Evolutionary conservation across 2,329 filamentous ascomycete genomes (phyloP).

Genomic region (Aspergillus sp.): DNA sequence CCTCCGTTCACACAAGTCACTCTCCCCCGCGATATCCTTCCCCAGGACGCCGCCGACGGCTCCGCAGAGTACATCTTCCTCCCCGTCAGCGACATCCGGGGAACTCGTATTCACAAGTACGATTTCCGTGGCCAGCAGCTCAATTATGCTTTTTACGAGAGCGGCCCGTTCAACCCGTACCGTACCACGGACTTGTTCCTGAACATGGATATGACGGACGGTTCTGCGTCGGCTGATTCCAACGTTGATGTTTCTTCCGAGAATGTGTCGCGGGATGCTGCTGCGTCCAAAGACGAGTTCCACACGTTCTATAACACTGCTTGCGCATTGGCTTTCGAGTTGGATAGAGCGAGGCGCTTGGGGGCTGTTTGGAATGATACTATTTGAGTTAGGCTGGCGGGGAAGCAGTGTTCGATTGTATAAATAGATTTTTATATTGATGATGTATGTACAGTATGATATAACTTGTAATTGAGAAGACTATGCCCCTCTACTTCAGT

Average conservation of each 20-base stretch:
- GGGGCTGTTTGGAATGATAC: not conserved
- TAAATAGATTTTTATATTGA: slow-evolving; percentile 5
- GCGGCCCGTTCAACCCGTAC: slow-evolving; percentile 34
- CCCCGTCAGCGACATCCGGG: slow-evolving; percentile 31
- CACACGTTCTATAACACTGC: slow-evolving; percentile 3
- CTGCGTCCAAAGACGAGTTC: slow-evolving; percentile 8
- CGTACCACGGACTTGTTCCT: slow-evolving; percentile 36
- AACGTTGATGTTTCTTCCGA: slow-evolving; percentile 2
- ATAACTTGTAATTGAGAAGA: not conserved
- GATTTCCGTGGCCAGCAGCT: slow-evolving; percentile 35
- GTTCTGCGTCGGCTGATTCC: not conserved
- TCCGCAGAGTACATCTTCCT: slow-evolving; percentile 39
- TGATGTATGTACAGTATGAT: slow-evolving; percentile 7
- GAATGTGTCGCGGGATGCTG: slow-evolving; percentile 10
- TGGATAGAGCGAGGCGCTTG: slow-evolving; percentile 25
- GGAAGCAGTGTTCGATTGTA: not conserved
- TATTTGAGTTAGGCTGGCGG: not conserved
- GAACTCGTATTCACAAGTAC: slow-evolving; percentile 33
- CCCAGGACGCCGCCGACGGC: slow-evolving; percentile 10
- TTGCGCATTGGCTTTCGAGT: slow-evolving; percentile 41
- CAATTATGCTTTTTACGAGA: slow-evolving; percentile 34
- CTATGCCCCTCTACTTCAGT: not conserved
- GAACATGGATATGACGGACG: slow-evolving; percentile 26
- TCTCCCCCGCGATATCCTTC: slow-evolving; percentile 30
- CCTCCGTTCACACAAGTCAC: slow-evolving; percentile 35